These are phyloP conservation scores for Candida awuae DNA, from an alignment of 805 yeast genomes.

Conservation along the genomic window DNA sequence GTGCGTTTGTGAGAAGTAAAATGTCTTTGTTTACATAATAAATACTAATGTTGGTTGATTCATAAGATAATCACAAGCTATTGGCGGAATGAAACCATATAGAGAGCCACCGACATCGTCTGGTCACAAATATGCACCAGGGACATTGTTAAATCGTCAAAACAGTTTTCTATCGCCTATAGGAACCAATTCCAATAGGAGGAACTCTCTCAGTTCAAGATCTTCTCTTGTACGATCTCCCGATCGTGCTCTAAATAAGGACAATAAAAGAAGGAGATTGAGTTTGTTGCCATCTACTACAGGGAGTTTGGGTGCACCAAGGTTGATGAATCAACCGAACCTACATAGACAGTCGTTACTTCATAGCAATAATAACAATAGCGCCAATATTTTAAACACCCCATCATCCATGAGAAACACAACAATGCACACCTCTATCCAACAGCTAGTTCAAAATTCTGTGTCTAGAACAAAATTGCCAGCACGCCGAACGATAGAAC, in stretches of 20 bases:
- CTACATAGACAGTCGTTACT: slow-evolving; percentile 22
- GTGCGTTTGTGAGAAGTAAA: too few species aligned
- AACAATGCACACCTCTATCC: slow-evolving; percentile 9
- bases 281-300: slow-evolving; percentile 25
- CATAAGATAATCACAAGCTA: not conserved
- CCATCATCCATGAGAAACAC: not conserved
- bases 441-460: slow-evolving; percentile 24
- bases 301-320: slow-evolving; percentile 24
- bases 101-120: not conserved
- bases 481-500: slow-evolving; percentile 13
- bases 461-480: slow-evolving; percentile 17
- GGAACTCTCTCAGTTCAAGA: slow-evolving; percentile 1
- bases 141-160: slow-evolving; percentile 1
- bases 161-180: slow-evolving; percentile 9
- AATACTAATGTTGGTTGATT: too few species aligned
- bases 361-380: slow-evolving; percentile 7
- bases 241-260: slow-evolving; percentile 1
- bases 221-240: slow-evolving; percentile 10
- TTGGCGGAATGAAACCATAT: not conserved
- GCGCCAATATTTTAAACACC: not conserved
- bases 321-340: slow-evolving; percentile 19
- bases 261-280: slow-evolving; percentile 21
- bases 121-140: not conserved
- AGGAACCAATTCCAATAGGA: slow-evolving; percentile 6
- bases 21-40: too few species aligned